Percentiles rank a stretch among this genome's conserved stretches.
Conservation (phyloP, 1,139 yeast species). For the Blastobotrys apis region DNA sequence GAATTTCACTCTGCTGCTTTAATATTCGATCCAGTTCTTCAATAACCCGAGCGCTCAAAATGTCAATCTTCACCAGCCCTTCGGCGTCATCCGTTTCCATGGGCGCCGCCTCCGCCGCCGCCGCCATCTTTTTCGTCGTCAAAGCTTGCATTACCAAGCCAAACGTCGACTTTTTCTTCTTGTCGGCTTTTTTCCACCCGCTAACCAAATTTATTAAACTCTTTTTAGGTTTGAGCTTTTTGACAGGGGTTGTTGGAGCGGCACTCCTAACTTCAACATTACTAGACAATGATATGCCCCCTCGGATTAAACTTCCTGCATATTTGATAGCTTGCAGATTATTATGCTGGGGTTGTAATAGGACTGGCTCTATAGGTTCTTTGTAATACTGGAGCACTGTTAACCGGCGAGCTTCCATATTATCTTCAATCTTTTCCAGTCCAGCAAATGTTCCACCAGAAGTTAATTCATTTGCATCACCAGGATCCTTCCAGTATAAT, state of each 20-base stretch:
- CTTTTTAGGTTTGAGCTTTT: slow-evolving; percentile 6
- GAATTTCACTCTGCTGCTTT: slow-evolving; percentile 15
- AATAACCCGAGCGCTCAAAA: slow-evolving; percentile 72
- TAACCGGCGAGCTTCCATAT: slow-evolving; percentile 24
- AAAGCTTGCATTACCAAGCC: slow-evolving; percentile 7
- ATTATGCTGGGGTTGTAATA: slow-evolving; percentile 13
- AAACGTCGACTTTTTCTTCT: neutral
- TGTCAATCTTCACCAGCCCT: slow-evolving; percentile 46
- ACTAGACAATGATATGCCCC: slow-evolving; percentile 31
- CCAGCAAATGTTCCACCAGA: slow-evolving; percentile 27
- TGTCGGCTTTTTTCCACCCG: neutral
- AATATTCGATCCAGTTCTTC: slow-evolving; percentile 55
- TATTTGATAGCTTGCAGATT: slow-evolving; percentile 8
- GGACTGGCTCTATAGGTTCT: slow-evolving; percentile 30
- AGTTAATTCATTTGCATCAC: slow-evolving; percentile 22
- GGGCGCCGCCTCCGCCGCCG: neutral
- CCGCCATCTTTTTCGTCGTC: neutral
- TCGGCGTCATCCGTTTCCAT: neutral
- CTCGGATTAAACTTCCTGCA: slow-evolving; percentile 30
- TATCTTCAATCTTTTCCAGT: slow-evolving; percentile 2
- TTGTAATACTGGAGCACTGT: slow-evolving; percentile 31
- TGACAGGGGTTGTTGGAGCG: slow-evolving; percentile 21
- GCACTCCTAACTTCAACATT: slow-evolving; percentile 30
- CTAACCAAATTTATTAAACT: slow-evolving; percentile 3
- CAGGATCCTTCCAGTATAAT: slow-evolving; percentile 39